Evolutionary conservation across 2,329 filamentous ascomycete species (phyloP).

Genomic region (Hypoxylon sp.): DNA sequence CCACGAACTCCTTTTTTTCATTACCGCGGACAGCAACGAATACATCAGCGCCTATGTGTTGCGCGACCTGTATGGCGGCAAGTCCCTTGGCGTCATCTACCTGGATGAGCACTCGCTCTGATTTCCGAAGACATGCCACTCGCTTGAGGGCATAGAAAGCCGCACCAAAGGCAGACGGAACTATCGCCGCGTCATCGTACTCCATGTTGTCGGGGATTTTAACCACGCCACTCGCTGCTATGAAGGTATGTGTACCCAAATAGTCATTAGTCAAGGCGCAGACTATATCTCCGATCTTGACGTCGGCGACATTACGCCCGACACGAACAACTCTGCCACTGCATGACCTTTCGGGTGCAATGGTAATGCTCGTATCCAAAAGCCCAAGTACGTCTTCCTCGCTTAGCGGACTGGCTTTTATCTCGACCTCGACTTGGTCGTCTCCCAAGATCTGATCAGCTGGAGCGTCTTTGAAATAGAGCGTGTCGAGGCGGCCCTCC

Average conservation of each 20-base stretch:
- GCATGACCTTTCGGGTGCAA: slow-evolving; percentile 27
- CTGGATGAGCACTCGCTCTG: slow-evolving; percentile 30
- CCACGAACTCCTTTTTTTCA: slow-evolving; percentile 27
- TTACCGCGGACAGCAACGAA: slow-evolving; percentile 25
- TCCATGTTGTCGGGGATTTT: slow-evolving; percentile 21
- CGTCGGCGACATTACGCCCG: slow-evolving; percentile 19
- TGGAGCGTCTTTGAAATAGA: slow-evolving; percentile 32
- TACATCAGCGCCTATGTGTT: slow-evolving; percentile 27
- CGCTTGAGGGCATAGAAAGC: slow-evolving; percentile 31
- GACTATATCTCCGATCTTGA: slow-evolving; percentile 24
- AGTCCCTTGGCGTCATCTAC: slow-evolving; percentile 25
- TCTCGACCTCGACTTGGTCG: slow-evolving; percentile 31
- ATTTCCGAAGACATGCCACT: slow-evolving; percentile 30
- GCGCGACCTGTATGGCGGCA: slow-evolving; percentile 32
- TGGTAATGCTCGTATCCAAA: background rate
- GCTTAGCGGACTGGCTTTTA: slow-evolving; percentile 27
- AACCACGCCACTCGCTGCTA: slow-evolving; percentile 18
- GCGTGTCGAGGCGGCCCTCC: slow-evolving; percentile 19
- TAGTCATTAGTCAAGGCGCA: slow-evolving; percentile 19
- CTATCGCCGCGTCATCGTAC: slow-evolving; percentile 30
- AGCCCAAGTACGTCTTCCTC: slow-evolving; percentile 22
- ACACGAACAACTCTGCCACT: slow-evolving; percentile 28
- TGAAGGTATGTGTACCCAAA: slow-evolving; percentile 21
- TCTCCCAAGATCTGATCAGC: slow-evolving; percentile 12
- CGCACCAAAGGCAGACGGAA: slow-evolving; percentile 30